Base-by-base conservation (phyloP, 2,329 filamentous ascomycete genomes). In the Escovopsis sp. region DNA sequence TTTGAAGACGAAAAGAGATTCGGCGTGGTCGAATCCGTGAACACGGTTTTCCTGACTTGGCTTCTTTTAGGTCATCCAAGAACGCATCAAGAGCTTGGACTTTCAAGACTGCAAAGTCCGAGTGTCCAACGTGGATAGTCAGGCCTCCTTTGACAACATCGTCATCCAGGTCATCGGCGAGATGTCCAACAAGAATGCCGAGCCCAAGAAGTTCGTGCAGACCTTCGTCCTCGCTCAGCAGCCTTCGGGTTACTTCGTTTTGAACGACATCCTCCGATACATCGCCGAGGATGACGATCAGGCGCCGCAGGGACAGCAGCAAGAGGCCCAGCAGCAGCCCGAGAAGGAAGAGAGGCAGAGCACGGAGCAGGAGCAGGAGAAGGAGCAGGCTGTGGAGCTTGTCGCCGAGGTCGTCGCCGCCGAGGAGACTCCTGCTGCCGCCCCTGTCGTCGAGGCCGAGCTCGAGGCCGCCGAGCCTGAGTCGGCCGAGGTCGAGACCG, bases 71-170 rank as follows among this genome's bases (percentile, higher is more conserved):
- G 76, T 76, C 36, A 98, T 98, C 60, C 83, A 88, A 59, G 85
- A 94, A 49, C 85, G 86, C 54, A 94, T 98, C 62, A 86, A 86
- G 65, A 68, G 79, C 45, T 78, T 96, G 44, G 82, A 92, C 47
- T 93, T 93, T 68, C 83, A 94, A 57, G 86, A 96, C 59, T 92
- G 84, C 75, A 98, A 98, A 66, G 88, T 98, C 52, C 85, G 90
- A 55, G 83, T 98, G 48, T 82, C 88, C 58, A 98, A 98, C 53
- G 90, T 98, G 52, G 90, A 98, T 61, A 88, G 87, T 14, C 88
- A 98, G 62, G 79, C 80, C 43, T 94, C 88, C 9, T 81, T 78
- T 57, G 76, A 87, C 42, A 92, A 87, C 63, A 96, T 98, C 48
- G 78, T 98, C 49, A 92, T 98, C 51, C 87, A 94, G 60, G 90